A percentile compares a stretch with the other conserved stretches of the same genome.
Evolutionary conservation across 805 yeast genomes (phyloP).

Genomic region (Vanderwaltozyma yarrowii): DNA sequence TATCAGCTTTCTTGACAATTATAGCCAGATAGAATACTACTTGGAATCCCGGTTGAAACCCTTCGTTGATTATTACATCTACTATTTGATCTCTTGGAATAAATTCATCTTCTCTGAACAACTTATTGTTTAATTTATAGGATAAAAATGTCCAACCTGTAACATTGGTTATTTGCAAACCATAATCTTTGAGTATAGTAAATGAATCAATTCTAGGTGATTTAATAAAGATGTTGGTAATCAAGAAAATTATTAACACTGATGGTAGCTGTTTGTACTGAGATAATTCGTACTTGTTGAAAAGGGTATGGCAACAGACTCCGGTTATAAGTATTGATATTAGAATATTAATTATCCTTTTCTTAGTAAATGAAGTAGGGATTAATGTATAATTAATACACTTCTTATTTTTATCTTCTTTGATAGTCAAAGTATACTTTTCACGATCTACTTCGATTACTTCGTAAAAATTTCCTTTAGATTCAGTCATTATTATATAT

Average conservation of each 20-base stretch:
- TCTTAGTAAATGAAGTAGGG: slow-evolving; percentile 3
- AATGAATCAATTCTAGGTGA: slow-evolving; percentile 18
- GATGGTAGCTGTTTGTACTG: too few relatives aligned
- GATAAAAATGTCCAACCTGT: slow-evolving; percentile 21
- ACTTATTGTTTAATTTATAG: slow-evolving; percentile 4
- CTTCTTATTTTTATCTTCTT: slow-evolving; percentile 4
- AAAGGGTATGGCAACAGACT: background rate
- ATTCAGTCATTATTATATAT: too few relatives aligned
- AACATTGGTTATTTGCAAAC: slow-evolving; percentile 16
- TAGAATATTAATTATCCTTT: background rate
- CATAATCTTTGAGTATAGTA: slow-evolving; percentile 17
- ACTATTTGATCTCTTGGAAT: slow-evolving; percentile 47
- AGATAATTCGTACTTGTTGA: too few relatives aligned
- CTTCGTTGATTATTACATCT: slow-evolving; percentile 68
- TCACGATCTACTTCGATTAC: too few relatives aligned
- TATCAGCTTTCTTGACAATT: slow-evolving; percentile 34
- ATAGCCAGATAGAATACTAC: slow-evolving; percentile 57
- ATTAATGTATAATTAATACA: slow-evolving; percentile 8
- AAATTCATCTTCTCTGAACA: slow-evolving; percentile 28
- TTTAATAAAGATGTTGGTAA: too few relatives aligned
- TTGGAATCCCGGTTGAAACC: slow-evolving; percentile 50
- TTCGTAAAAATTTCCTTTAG: too few relatives aligned
- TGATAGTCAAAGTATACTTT: background rate
- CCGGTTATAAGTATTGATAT: background rate
- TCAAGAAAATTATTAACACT: too few relatives aligned